Base-by-base conservation (phyloP, 129 eudicot species). In the Chrysanthemum lavandulifolium region DNA sequence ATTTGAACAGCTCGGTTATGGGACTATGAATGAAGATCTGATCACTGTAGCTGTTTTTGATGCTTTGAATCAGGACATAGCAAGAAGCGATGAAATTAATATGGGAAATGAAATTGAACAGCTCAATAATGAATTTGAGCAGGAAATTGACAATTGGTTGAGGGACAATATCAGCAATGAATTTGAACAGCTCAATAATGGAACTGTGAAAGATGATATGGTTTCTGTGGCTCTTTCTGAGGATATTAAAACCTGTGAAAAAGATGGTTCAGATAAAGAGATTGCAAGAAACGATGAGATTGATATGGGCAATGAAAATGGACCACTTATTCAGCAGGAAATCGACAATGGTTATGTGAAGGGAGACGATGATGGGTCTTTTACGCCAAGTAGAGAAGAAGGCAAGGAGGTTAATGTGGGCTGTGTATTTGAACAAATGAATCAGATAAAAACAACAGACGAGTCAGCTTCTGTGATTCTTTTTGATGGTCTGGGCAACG, bases 241-340 rank as follows among this genome's bases (percentile, higher is more conserved):
- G 48, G 69, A 40, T 40, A 60, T 51, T 68, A 4, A 65, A 40
- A n/a, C 47, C 2, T 55, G 70, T 51, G 71, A 61, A 69, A n/a
- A 52, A 10, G 71, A 69, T 51, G 49, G 80, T 65, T 67, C 25
- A 43, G 67, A 43, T 79, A 64, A 82, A 67, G 45, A 76, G 81
- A 19, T 71, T 60, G 71, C 62, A 82, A 60, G 75, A 27, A 6
- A 13, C 74, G 59, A 45, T n/a, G 80, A 47, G 54, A 59, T 55
- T 65, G 68, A 58, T 25, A 49, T 51, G 19, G 27, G 43, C 40
- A 16, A 66, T 65, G 84, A 76, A 43, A 65, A 53, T 52, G 68
- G 76, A 70, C 5, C 33, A 3, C 48, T 18, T 15, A 29, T 72
- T 68, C 66, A 81, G 68, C 73, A 56, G 61, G 66, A 73, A 29